Conservation (phyloP, 2,329 filamentous ascomycete genomes). For the Pyrenophora teres region DNA sequence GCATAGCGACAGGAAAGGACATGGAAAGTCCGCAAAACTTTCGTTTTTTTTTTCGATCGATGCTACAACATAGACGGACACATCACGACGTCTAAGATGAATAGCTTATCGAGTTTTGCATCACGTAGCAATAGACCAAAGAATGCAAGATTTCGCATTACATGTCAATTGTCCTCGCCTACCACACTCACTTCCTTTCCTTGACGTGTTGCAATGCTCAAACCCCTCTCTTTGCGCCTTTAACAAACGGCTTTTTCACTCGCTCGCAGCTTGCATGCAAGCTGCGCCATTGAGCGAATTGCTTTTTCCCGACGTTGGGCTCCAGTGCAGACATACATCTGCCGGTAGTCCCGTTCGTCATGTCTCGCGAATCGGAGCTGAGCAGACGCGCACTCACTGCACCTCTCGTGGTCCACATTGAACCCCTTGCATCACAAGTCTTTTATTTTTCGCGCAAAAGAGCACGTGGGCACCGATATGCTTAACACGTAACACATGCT, state of each 20-base stretch:
- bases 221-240: background rate
- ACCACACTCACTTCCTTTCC: no score
- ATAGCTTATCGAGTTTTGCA: no score
- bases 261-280: slow-evolving; percentile 5
- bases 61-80: slow-evolving; percentile 29
- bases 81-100: slow-evolving; percentile 20
- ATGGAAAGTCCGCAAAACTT: slow-evolving; percentile 8
- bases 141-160: no score
- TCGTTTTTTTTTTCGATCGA: slow-evolving; percentile 11
- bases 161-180: no score
- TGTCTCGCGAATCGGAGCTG: slow-evolving; percentile 16
- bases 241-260: background rate
- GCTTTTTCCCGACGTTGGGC: slow-evolving; percentile 14
- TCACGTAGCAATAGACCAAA: no score
- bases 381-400: slow-evolving; percentile 4
- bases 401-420: slow-evolving; percentile 3
- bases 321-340: slow-evolving; percentile 13
- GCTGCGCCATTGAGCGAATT: slow-evolving; percentile 8
- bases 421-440: slow-evolving; percentile 1
- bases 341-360: background rate
- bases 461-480: slow-evolving; percentile 4
- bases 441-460: slow-evolving; percentile 8
- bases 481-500: slow-evolving; percentile 14
- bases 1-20: slow-evolving; percentile 19
- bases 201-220: no score